Evolutionary conservation across 169 alveolate species (phyloP), one percentile per base, ranked within the genome.

Genomic region (Cryptosporidium parvum): DNA sequence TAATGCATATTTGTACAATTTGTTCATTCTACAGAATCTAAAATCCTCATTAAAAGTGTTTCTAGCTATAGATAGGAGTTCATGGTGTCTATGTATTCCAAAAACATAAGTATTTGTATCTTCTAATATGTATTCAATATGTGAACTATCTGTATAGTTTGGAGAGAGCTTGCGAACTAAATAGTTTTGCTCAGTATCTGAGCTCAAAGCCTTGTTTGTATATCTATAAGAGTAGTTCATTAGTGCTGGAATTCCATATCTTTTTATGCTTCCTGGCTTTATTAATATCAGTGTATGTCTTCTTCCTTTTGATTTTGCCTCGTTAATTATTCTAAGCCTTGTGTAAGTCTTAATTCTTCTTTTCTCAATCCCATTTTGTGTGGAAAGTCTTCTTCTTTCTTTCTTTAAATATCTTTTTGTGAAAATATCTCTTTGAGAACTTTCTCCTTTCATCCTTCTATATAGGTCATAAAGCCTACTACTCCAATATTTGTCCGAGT

Each of bases 51-150:
- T 80, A 12, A 80, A 31, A n/a, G 51, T 33, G 39, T 62, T 59
- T 12, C 75, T 37, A 14, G 68, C 33, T 44, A 80, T 80, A 16
- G 89, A 80, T 21, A 80, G 12, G 1, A 80, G 62, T 18, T 61
- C 68, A 61, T 67, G 72, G n/a, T 80, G 89, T 62, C 16, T 80
- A 18, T 80, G 72, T 9, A 80, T 59, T 4, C 80, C 89, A 29
- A 33, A 62, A 5, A 65, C 62, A 14, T 80, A 80, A 16, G 29
- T 62, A 8, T 42, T 29, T 2, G 80, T 18, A 12, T 80, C 45
- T 9, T 80, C 68, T 8, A 80, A 37, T 9, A 67, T 18, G 21
- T 80, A 65, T 12, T 65, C 75, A 31, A 80, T 61, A 51, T 80
- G 68, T 12, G 56, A 37, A 2, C 48, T 65, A 31, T 51, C 68